These are phyloP conservation scores for Leucaena leucocephala DNA, from an alignment of 306 rosid species.

Conservation along the genomic window DNA sequence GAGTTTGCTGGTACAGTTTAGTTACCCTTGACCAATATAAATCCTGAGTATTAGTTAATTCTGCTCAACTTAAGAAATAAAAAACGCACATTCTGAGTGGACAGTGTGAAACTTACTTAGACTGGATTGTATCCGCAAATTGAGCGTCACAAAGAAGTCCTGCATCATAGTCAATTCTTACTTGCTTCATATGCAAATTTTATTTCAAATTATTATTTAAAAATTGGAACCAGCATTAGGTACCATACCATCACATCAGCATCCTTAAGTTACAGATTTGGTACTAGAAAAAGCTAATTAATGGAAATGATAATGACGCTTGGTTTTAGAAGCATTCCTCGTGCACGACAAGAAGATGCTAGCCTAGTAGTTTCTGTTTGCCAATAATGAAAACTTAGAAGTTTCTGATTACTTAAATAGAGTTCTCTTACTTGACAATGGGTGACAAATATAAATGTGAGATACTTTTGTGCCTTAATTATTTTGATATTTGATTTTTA, in stretches of 20 bases:
- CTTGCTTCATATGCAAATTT: background rate
- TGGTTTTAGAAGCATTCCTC: background rate
- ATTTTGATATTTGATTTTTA: background rate
- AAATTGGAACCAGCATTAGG: background rate
- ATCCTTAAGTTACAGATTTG: background rate
- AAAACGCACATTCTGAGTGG: background rate
- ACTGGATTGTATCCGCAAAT: conserved; percentile 17
- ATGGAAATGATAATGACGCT: background rate
- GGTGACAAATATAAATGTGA: background rate
- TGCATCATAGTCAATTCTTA: background rate
- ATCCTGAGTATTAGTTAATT: conserved; percentile 18
- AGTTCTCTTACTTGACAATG: background rate
- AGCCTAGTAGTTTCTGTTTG: too few species aligned
- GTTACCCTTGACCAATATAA: conserved; percentile 15
- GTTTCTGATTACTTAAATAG: background rate
- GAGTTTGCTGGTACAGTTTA: conserved; percentile 77
- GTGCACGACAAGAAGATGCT: background rate
- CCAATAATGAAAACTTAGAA: too few species aligned
- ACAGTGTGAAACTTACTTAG: background rate
- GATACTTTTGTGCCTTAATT: background rate
- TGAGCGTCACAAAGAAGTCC: background rate
- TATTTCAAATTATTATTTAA: background rate
- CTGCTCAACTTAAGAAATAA: background rate
- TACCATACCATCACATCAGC: background rate
- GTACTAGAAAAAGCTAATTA: background rate